phyloP scores from a whole-genome alignment of 2,329 filamentous ascomycete species.

The Paracamarosporium sp. region DNA sequence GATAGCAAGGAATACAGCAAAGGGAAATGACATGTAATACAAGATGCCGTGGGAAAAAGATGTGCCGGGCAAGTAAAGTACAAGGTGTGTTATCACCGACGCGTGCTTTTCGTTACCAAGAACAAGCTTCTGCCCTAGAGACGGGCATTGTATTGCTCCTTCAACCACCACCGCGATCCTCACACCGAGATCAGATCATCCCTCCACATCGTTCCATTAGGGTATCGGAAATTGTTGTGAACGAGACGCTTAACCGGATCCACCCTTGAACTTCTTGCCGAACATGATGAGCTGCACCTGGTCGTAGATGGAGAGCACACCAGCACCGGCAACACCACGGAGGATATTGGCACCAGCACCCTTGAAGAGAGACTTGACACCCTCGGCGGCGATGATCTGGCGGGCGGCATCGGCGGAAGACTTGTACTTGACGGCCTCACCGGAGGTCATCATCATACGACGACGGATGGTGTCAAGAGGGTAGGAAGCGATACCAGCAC shows the following conservation, averaged over 20 bases:
- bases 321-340: slow-evolving; percentile 99
- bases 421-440: slow-evolving; percentile 99
- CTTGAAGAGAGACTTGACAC: slow-evolving; percentile 99
- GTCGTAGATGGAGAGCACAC: slow-evolving; percentile 99
- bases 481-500: slow-evolving; percentile 99
- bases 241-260: slow-evolving; percentile 52
- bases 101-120: slow-evolving; percentile 49
- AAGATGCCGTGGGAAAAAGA: slow-evolving; percentile 39
- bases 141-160: slow-evolving; percentile 46
- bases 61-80: slow-evolving; percentile 51
- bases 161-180: slow-evolving; percentile 39
- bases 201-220: slow-evolving; percentile 45
- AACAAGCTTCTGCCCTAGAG: slow-evolving; percentile 50
- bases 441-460: slow-evolving; percentile 99
- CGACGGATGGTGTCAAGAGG: slow-evolving; percentile 99
- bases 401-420: slow-evolving; percentile 91
- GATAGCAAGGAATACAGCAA: slow-evolving; percentile 43
- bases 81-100: slow-evolving; percentile 49
- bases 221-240: slow-evolving; percentile 41
- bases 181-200: slow-evolving; percentile 41
- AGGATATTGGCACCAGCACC: slow-evolving; percentile 99
- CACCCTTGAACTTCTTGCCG: slow-evolving; percentile 97
- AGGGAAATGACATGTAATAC: slow-evolving; percentile 47
- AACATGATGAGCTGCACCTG: slow-evolving; percentile 99
- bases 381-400: slow-evolving; percentile 96